Percentiles rank a stretch among this genome's conserved stretches.
Evolutionary conservation across 495 filamentous ascomycete genomes (phyloP).

Genomic region (Venustampulla echinocandica): DNA sequence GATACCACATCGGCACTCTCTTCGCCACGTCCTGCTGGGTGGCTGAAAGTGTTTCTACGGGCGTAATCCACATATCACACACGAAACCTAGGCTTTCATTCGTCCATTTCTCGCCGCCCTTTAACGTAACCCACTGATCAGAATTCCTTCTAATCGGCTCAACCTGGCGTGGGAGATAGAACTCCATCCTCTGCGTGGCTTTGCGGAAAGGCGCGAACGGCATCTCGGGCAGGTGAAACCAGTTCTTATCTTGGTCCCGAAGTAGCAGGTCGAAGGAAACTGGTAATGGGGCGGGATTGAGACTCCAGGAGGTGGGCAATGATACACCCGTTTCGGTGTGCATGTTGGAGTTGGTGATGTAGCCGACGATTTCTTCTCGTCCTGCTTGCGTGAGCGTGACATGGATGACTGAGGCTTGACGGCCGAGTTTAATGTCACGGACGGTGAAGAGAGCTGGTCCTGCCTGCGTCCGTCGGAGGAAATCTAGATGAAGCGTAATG

Average conservation of each 20-base stretch:
- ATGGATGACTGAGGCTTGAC: constrained; percentile 61
- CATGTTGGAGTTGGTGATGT: constrained; percentile 59
- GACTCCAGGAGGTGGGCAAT: constrained; percentile 41
- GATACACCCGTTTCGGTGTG: constrained; percentile 48
- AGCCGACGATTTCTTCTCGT: constrained; percentile 55
- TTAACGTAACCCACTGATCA: constrained; percentile 61
- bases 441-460: constrained; percentile 58
- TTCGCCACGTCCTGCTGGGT: constrained; percentile 25
- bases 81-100: constrained; percentile 49
- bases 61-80: constrained; percentile 55
- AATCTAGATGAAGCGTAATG: constrained; percentile 62
- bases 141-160: constrained; percentile 33
- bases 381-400: constrained; percentile 49
- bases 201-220: constrained; percentile 42
- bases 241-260: constrained; percentile 33
- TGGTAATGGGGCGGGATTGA: constrained; percentile 38
- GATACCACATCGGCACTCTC: no score
- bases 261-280: constrained; percentile 34
- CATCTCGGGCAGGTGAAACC: constrained; percentile 29
- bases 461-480: constrained; percentile 56
- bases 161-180: constrained; percentile 46
- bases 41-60: constrained; percentile 32
- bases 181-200: constrained; percentile 43
- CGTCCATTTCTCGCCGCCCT: constrained; percentile 41
- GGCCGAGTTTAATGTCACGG: constrained; percentile 64